Evolutionary conservation across 2,329 filamentous ascomycete species (phyloP).

Genomic region (Aphanoascus verrucosus): DNA sequence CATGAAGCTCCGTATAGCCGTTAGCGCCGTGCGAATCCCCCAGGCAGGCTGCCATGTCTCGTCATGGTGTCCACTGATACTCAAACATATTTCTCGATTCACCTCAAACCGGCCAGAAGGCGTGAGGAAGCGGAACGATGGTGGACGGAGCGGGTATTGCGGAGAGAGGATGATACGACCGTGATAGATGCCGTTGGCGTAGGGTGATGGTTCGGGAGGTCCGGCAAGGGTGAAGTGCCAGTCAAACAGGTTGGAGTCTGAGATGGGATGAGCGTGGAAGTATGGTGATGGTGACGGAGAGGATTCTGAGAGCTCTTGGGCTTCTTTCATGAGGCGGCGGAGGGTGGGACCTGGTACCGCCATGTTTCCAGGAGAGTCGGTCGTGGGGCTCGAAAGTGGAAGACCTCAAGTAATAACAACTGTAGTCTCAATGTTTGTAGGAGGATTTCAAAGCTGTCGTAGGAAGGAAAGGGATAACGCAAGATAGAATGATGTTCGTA

Average conservation of each 20-base stretch:
- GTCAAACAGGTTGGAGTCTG: conserved; percentile 86
- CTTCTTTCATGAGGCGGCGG: conserved; percentile 58
- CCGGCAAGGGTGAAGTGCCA: conserved; percentile 98
- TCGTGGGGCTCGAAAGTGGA: not conserved
- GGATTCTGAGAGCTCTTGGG: conserved; percentile 65
- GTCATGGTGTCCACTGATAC: conserved; percentile 89
- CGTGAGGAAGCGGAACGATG: conserved; percentile 90
- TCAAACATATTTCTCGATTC: conserved; percentile 92
- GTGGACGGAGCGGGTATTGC: conserved; percentile 81
- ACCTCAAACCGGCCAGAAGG: conserved; percentile 88
- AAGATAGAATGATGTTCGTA: too few species aligned
- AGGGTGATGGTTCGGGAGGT: conserved; percentile 66
- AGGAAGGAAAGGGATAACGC: too few species aligned
- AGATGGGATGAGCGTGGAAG: conserved; percentile 66
- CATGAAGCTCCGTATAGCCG: conserved; percentile 78
- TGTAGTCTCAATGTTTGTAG: too few species aligned
- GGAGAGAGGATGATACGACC: conserved; percentile 86
- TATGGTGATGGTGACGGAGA: conserved; percentile 68
- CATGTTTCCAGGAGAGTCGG: conserved; percentile 4
- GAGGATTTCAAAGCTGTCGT: too few species aligned
- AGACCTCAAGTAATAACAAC: too few species aligned
- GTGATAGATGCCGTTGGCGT: conserved; percentile 78
- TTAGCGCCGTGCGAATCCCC: conserved; percentile 82
- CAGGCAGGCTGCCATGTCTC: conserved; percentile 98
- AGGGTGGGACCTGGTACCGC: conserved; percentile 25